These are phyloP conservation scores for Podaxis sp. DNA, from an alignment of 768 basidiomycete species.

Conservation along the genomic window DNA sequence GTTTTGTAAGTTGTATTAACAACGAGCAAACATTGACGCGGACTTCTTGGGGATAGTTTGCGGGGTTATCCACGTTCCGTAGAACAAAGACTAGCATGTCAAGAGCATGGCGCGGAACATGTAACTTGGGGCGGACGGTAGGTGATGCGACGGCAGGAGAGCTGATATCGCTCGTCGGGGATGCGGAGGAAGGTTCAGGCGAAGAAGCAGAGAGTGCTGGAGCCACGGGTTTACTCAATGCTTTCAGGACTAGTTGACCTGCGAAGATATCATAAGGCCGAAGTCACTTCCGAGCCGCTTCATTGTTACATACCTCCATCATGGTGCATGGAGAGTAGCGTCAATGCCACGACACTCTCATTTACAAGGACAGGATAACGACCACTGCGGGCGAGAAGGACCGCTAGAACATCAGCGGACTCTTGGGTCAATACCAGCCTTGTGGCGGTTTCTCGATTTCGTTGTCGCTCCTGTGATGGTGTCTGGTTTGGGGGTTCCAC, in stretches of 20 bases:
- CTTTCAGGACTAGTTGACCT: slow-evolving; percentile 66
- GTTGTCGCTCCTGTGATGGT: slow-evolving; percentile 37
- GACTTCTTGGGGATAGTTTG: slow-evolving; percentile 71
- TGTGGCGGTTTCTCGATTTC: slow-evolving; percentile 54
- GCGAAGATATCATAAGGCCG: slow-evolving; percentile 8
- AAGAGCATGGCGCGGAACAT: slow-evolving; percentile 54
- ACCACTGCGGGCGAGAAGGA: slow-evolving; percentile 71
- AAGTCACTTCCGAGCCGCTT: not conserved
- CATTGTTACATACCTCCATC: slow-evolving; percentile 56
- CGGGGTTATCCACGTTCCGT: slow-evolving; percentile 53
- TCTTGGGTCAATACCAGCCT: slow-evolving; percentile 49
- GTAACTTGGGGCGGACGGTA: slow-evolving; percentile 36
- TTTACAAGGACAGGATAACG: slow-evolving; percentile 86
- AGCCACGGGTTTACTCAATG: slow-evolving; percentile 45
- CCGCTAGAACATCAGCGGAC: slow-evolving; percentile 61
- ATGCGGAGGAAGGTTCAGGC: slow-evolving; percentile 36
- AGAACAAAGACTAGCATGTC: slow-evolving; percentile 70
- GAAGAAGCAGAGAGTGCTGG: not conserved
- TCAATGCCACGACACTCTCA: slow-evolving; percentile 84
- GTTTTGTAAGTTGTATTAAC: slow-evolving; percentile 60
- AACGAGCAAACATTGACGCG: slow-evolving; percentile 76
- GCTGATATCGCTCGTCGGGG: slow-evolving; percentile 42
- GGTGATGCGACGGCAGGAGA: slow-evolving; percentile 50
- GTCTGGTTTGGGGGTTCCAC: slow-evolving; percentile 17
- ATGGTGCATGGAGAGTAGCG: slow-evolving; percentile 66